Base-by-base conservation (phyloP, 177 flowering plant genomes). In the Vitis hybrid region DNA sequence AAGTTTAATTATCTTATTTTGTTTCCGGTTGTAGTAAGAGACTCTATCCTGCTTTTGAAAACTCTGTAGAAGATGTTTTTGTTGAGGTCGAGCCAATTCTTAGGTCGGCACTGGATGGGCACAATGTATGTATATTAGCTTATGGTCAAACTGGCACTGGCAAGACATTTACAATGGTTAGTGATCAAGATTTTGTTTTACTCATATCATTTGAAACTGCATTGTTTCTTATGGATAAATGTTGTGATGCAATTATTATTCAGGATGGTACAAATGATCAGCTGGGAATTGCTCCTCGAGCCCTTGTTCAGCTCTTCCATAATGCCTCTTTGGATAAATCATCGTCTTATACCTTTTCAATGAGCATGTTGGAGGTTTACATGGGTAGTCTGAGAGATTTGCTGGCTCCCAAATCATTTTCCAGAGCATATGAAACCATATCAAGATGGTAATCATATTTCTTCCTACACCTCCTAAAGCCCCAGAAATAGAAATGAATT, bases 121-220 rank as follows among this genome's bases (percentile, higher is more conserved):
- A 87, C 73, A 89, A 90, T 77, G 92, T 89, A 1, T 92, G 92
- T 67, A 73, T 92, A 19, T 70, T 92, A 55, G 89, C 97, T 33
- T 90, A 89, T 86, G 97, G 97, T 19, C 97, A 92, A 73, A 92
- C 97, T 3, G 92, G 95, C 55, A 86, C 91, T 2, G 97, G 97
- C 75, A 92, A 90, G 81, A 92, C 97, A 49, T 90, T 83, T 70
- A 90, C 95, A 15, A 92, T 92, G 97, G 95, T 92, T 4, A 74
- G 87, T 76, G 33, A 61, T 51, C 10, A 13, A 60, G 51, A 65
- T 72, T 51, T 72, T 20, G 16, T 56, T n/a, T 19, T 5, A 45
- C 53, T n/a, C 22, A 26, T 14, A 3, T 62, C 52, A 18, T 33
- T 63, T 26, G 5, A 56, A 13, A 12, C 65, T 39, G 39, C 3